A percentile compares a stretch with the other conserved stretches of the same genome.
These are phyloP conservation scores for Arthroderma sp. DNA, from an alignment of 2,329 filamentous ascomycete genomes.

Conservation along the genomic window DNA sequence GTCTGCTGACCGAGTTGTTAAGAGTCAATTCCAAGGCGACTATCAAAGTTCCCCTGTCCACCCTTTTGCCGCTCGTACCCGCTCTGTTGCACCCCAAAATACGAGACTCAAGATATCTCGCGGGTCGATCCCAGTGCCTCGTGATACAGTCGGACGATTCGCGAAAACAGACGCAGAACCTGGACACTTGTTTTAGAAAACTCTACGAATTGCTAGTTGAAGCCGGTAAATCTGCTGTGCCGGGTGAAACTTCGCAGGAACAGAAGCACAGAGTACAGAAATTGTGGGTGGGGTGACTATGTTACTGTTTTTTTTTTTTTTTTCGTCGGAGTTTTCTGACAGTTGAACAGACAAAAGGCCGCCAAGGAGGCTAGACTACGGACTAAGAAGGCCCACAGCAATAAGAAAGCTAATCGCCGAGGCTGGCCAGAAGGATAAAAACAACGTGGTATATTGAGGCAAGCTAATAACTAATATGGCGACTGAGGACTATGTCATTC, in stretches of 20 bases:
- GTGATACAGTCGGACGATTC: constrained; percentile 52
- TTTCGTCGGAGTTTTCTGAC: too few relatives aligned
- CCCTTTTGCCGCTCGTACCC: constrained; percentile 42
- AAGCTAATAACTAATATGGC: not conserved
- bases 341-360: constrained; percentile 35
- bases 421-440: constrained; percentile 14
- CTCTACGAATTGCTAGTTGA: constrained; percentile 42
- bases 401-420: constrained; percentile 46
- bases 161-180: constrained; percentile 48
- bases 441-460: not conserved
- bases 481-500: not conserved
- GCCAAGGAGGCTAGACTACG: constrained; percentile 46
- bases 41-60: constrained; percentile 41
- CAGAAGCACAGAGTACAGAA: constrained; percentile 42
- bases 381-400: constrained; percentile 47
- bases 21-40: constrained; percentile 57
- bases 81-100: constrained; percentile 40
- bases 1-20: constrained; percentile 2
- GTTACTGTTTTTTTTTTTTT: too few relatives aligned
- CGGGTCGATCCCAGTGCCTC: constrained; percentile 39
- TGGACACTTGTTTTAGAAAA: constrained; percentile 45
- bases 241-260: constrained; percentile 46
- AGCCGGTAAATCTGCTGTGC: constrained; percentile 38
- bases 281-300: constrained; percentile 28
- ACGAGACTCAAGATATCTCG: constrained; percentile 41